Conservation (phyloP, 306 rosid species). For the Vigna hirtella region DNA sequence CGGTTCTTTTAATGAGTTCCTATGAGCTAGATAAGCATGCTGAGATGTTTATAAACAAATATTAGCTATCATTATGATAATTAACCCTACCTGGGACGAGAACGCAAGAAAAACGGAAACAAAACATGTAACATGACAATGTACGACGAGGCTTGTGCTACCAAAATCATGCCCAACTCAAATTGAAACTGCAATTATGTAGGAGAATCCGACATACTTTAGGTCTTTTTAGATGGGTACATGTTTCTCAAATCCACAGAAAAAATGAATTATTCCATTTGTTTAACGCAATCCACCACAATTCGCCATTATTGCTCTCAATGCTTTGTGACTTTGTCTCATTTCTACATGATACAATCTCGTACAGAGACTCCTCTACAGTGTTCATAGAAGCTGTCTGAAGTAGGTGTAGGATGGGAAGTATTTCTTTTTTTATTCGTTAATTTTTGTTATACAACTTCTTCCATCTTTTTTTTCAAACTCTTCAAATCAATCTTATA, state of each 20-base stretch:
- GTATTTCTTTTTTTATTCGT: no score
- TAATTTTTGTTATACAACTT: no score
- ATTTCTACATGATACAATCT: no score
- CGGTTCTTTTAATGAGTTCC: no score
- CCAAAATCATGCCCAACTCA: constrained; percentile 1
- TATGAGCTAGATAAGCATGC: no score
- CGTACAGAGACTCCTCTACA: not conserved
- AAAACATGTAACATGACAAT: not conserved
- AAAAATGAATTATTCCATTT: not conserved
- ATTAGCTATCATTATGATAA: not conserved
- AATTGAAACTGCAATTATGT: not conserved
- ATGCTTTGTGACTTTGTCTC: not conserved
- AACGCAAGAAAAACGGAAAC: not conserved
- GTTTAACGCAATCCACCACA: constrained; percentile 7
- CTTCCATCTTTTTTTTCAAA: no score
- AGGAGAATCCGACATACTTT: not conserved
- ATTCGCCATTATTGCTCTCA: not conserved
- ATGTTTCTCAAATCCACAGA: constrained; percentile 14
- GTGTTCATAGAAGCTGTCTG: not conserved
- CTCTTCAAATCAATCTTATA: no score
- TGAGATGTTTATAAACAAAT: not conserved
- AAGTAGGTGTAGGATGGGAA: not conserved
- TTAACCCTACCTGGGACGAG: not conserved
- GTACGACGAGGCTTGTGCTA: not conserved
- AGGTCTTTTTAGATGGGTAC: not conserved